phyloP scores from a whole-genome alignment of 1,284 basidiomycete species.

The Cutaneotrichosporon cavernicola region DNA sequence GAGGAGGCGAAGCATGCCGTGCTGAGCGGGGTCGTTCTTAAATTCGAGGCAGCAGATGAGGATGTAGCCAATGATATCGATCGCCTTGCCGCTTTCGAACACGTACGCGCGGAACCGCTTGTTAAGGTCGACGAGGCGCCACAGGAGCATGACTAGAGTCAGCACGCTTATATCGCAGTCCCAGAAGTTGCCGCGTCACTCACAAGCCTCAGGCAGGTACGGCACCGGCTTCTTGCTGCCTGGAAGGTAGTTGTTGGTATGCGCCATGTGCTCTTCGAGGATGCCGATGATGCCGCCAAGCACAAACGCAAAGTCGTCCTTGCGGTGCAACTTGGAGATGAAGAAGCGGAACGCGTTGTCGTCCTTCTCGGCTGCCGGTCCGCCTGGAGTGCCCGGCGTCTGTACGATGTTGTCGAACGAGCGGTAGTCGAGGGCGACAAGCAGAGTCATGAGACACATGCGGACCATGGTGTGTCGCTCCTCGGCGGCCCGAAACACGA shows the following conservation, averaged over 20 bases:
- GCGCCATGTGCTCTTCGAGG: conserved; percentile 70
- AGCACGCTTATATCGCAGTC: not conserved
- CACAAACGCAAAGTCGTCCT: conserved; percentile 80
- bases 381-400: conserved; percentile 12
- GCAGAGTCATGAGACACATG: conserved; percentile 70
- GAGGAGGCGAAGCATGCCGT: conserved; percentile 82
- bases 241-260: conserved; percentile 71
- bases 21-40: conserved; percentile 90
- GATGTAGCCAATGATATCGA: conserved; percentile 72
- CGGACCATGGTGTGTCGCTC: conserved; percentile 67
- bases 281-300: conserved; percentile 69
- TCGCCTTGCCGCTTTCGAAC: conserved; percentile 72
- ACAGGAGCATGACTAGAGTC: conserved; percentile 71
- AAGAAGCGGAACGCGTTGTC: conserved; percentile 89
- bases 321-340: conserved; percentile 85
- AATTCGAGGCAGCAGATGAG: conserved; percentile 76
- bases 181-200: conserved; percentile 39
- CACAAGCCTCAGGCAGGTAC: conserved; percentile 75
- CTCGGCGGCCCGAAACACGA: conserved; percentile 81
- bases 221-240: conserved; percentile 76
- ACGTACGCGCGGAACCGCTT: conserved; percentile 86
- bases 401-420: conserved; percentile 47
- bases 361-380: conserved; percentile 49
- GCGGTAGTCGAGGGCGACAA: conserved; percentile 77
- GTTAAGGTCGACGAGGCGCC: conserved; percentile 87